Base-by-base conservation (phyloP, 495 filamentous ascomycete genomes). In the Sphaerosporella brunnea region DNA sequence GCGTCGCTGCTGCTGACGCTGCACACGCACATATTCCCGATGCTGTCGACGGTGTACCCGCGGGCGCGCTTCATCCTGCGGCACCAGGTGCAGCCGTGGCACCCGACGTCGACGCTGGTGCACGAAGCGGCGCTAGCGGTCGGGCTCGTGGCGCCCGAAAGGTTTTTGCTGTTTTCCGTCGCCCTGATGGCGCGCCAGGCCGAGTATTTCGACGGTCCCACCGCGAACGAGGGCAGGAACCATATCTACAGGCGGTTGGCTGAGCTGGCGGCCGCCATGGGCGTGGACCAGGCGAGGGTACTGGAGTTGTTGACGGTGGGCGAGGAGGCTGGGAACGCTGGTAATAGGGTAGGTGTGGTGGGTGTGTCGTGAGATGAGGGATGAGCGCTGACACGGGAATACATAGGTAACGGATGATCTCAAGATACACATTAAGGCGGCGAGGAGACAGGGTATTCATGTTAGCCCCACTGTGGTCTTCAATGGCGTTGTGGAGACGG, bases 1-100 rank as follows among this genome's bases (percentile, higher is more conserved):
- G n/a, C n/a, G n/a, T n/a, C n/a, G n/a, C n/a, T n/a, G n/a, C n/a
- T n/a, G n/a, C n/a, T n/a, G n/a, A n/a, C n/a, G n/a, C n/a, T n/a
- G n/a, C n/a, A n/a, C n/a, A n/a, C n/a, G n/a, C n/a, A n/a, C n/a
- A n/a, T n/a, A n/a, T n/a, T n/a, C n/a, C n/a, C n/a, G n/a, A n/a
- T n/a, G n/a, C n/a, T n/a, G n/a, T n/a, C n/a, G n/a, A n/a, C n/a
- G n/a, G n/a, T n/a, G n/a, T n/a, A n/a, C n/a, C n/a, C n/a, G n/a
- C n/a, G n/a, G n/a, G n/a, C n/a, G 9, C 35, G 35, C 8, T 44
- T 59, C 44, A 73, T 95, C 45, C 79, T 94, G 67, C 80, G 85
- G 19, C 84, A 87, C 54, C 87, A 94, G 58, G 75, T 94, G 53
- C 87, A 96, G 62, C 88, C 88, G 11, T 96, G 88, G 87, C 86